Base-by-base conservation (phyloP, 352 stramenopile genomes). In the Bremia lactucae region DNA sequence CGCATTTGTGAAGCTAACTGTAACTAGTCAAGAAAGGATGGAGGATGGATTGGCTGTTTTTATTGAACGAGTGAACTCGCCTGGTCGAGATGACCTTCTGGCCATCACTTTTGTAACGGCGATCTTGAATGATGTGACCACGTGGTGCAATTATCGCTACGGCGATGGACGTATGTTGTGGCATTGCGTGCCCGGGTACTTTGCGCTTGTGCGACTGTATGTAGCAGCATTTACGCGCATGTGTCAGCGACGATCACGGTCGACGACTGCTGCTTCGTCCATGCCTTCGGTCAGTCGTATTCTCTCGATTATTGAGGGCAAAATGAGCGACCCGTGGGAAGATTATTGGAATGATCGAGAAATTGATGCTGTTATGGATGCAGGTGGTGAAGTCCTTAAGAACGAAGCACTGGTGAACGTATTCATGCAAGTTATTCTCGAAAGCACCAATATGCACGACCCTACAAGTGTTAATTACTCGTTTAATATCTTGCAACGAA, bases 361-460 rank as follows among this genome's bases (percentile, higher is more conserved):
- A 29, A 61, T 80, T 18, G 70, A 79, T 8, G 60, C 45, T 2
- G 57, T 86, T 6, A 48, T 82, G 13, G 76, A 86, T 40, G 57
- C 65, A 3, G 60, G 70, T 0, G 57, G 49, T 5, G 75, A 85
- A 11, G 49, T 89, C n/a, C 49, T 86, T 13, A 76, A 75, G 43
- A 87, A 92, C 51, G 52, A 79, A 15, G 55, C 43, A 2, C 53
- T 92, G 11, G 52, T 83, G 20, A 82, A 89, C 48, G 67, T 84
- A 16, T 64, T 92, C 4, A 75, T 92, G 34, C 71, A 88, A 44
- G 68, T 87, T 19, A 73, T 88, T 18, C 46, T 92, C 18, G 76
- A 92, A 56, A 63, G 74, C 34, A 92, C 76, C 15, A 92, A 92
- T 35, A 84, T 92, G 31, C 59, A 83, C 23, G 79, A 92, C 42